Base-by-base conservation (phyloP, 2,329 filamentous ascomycete species). In the Lojkania enalia region DNA sequence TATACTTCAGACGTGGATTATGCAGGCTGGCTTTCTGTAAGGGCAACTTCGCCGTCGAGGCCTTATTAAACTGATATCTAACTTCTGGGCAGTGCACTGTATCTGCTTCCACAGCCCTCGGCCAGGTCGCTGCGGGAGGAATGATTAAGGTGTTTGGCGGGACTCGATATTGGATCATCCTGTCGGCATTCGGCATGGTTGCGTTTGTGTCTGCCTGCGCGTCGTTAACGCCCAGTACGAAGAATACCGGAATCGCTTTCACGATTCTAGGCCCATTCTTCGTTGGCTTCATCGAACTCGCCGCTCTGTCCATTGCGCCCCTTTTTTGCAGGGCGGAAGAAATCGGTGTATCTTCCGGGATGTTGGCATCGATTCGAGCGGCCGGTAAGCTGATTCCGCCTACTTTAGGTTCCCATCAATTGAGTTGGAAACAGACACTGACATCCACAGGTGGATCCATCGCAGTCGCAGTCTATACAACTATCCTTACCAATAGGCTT, bases 241-340 rank as follows among this genome's bases (percentile, higher is more conserved):
- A 46, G 21, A 20, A 21, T 16, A 36, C 33, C 25, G 51, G 51
- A 13, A 44, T 54, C 15, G 51, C 51, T 9, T 54, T 54, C 20
- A 54, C 51, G n/a, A 51, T 54, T 19, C 21, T 54, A 2, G 51
- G 51, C 5, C 48, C 51, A 2, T 54, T 54, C 37, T 54, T 54
- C 30, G 51, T 51, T 20, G 51, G 51, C 9, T 51, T 51, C 36
- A 54, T 51, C 19, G 48, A 51, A 29, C 29, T 54, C 7, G 51
- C 42, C 14, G 48, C 48, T 9, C 29, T 54, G 13, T 21, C 48
- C 20, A 23, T 51, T 7, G 50, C 50, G 13, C 50, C 50, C 9
- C 44, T 53, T 6, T 53, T 49, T 35, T 52, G 49, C 35, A 46
- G 49, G 18, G 33, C 42, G 19, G 49, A 52, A 29, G 51, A 54